Evolutionary conservation across 192 early-diverging fungal species (phyloP).

Genomic region (Umbelopsis sp.): DNA sequence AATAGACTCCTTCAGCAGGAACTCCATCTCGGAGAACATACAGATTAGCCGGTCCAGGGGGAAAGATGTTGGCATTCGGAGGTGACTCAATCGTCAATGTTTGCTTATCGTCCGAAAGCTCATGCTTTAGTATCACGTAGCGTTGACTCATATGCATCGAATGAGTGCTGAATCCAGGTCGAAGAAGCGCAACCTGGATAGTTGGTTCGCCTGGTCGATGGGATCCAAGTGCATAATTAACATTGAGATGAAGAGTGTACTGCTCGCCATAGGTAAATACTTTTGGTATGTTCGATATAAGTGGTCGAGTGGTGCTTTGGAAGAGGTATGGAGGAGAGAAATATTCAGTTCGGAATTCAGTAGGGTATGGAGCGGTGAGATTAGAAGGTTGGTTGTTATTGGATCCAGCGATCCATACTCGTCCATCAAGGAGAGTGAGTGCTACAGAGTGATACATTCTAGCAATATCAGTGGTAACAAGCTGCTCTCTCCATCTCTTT

Average conservation of each 20-base stretch:
- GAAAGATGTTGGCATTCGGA: constrained; percentile 53
- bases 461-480: constrained; percentile 54
- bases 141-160: constrained; percentile 55
- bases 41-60: constrained; percentile 54
- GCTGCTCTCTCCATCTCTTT: constrained; percentile 42
- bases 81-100: constrained; percentile 40
- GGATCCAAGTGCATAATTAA: constrained; percentile 11
- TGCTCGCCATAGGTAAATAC: constrained; percentile 23
- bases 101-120: constrained; percentile 25
- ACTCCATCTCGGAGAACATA: constrained; percentile 52
- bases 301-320: constrained; percentile 36
- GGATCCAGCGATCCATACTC: constrained; percentile 60
- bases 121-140: constrained; percentile 42
- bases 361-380: constrained; percentile 42
- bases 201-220: not conserved
- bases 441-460: constrained; percentile 68
- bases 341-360: constrained; percentile 56
- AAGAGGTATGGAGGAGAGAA: constrained; percentile 56
- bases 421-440: constrained; percentile 50
- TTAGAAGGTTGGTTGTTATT: constrained; percentile 48
- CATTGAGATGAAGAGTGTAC: constrained; percentile 25
- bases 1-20: constrained; percentile 30
- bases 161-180: constrained; percentile 55
- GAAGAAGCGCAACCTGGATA: constrained; percentile 47
- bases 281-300: constrained; percentile 36